Evolutionary conservation across 768 basidiomycete species (phyloP), one percentile per base, ranked within the genome.

Genomic region (Russula ochroleuca): DNA sequence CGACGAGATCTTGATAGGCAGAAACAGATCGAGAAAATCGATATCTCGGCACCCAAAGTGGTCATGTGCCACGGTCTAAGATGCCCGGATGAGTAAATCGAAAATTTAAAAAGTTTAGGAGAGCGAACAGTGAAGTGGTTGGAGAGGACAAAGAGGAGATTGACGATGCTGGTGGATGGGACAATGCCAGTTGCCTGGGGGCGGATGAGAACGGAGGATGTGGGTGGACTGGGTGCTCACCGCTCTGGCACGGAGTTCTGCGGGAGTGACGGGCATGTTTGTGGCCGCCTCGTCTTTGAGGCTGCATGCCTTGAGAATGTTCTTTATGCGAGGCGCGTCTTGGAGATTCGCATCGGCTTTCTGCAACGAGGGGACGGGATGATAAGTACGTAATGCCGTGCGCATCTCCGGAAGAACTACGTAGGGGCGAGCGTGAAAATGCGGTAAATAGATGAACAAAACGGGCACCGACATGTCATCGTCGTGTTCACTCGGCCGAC

Each of bases 401-500:
- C 85, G 84, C 87, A 90, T 89, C 73, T 88, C 87, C 43, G 86
- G 86, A 71, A 89, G 89, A 75, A 90, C 87, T 88, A 66, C 6
- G 53, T 49, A 62, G 28, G 67, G 6, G 55, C 45, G 63, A 28
- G 63, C 11, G 50, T 52, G 48, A 59, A 41, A 19, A 38, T 45
- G 40, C 38, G 33, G 59, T 40, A 50, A 45, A 50, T 10, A 50
- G 41, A 31, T 51, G 21, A 8, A 43, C 19, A 40, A 25, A 54
- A 25, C 14, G 50, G 65, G 56, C 48, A 67, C 49, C 48, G 71
- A 91, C 90, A 92, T 64, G 89, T 89, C 82, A 90, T 85, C 5
- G 89, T 92, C 6, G 89, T 88, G 71, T 90, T 90, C 67, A 92
- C 83, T 60, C 89, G 77, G 33, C 88, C 88, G n/a, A 90, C 84